Evolutionary conservation across 2,329 filamentous ascomycete genomes (phyloP).

Genomic region (Arthrobotrys musiformis): DNA sequence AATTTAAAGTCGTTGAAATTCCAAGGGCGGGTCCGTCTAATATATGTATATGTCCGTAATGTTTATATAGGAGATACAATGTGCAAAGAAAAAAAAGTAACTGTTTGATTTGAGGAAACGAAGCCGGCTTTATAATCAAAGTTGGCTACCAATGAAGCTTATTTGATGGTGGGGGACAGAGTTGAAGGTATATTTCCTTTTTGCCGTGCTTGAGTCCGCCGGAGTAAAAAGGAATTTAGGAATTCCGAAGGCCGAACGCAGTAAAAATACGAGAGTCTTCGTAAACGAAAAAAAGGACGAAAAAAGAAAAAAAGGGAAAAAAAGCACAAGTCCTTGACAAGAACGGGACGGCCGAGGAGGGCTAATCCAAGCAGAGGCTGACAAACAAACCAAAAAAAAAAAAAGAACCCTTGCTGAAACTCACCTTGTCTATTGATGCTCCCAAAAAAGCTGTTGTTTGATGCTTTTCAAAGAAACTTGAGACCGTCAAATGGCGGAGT

Average conservation of each 20-base stretch:
- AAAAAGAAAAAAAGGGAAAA: background rate
- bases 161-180: constrained; percentile 8
- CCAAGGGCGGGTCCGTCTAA: background rate
- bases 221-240: constrained; percentile 19
- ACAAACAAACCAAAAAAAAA: background rate
- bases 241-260: constrained; percentile 19
- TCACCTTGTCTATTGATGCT: background rate
- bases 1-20: background rate
- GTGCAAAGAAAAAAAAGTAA: background rate
- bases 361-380: constrained; percentile 12
- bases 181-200: constrained; percentile 18
- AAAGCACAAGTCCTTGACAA: too few relatives aligned
- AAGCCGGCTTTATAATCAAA: constrained; percentile 46
- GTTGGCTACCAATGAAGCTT: background rate
- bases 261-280: background rate
- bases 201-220: constrained; percentile 21
- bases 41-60: background rate
- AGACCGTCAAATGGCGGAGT: constrained; percentile 2
- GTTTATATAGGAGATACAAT: background rate
- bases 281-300: background rate
- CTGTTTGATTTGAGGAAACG: constrained; percentile 4
- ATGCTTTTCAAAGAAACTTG: background rate
- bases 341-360: constrained; percentile 3
- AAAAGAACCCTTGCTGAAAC: constrained; percentile 3
- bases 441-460: constrained; percentile 2